Evolutionary conservation across 805 yeast genomes (phyloP).

Genomic region (Jamesozyma spencerorum): DNA sequence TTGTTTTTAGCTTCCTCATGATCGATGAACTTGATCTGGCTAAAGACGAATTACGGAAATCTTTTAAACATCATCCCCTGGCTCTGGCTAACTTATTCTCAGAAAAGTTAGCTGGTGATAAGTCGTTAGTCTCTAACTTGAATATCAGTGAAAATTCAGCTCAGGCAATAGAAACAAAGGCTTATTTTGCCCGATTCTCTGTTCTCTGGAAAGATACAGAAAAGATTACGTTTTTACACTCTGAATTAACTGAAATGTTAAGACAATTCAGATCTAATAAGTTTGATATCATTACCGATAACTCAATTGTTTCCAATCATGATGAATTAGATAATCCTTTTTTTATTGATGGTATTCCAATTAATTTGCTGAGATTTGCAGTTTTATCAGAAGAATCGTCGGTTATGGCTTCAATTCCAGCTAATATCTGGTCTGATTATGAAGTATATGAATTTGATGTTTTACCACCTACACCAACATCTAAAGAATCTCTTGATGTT

Average conservation of each 20-base stretch:
- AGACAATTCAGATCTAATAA: constrained; percentile 8
- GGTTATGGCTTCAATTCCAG: constrained; percentile 62
- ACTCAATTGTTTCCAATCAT: background rate
- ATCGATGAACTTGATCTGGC: constrained; percentile 39
- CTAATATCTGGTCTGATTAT: constrained; percentile 47
- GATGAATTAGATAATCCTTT: constrained; percentile 12
- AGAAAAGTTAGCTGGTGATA: constrained; percentile 22
- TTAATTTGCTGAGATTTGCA: constrained; percentile 56
- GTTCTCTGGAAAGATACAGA: constrained; percentile 44
- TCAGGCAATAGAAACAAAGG: constrained; percentile 37
- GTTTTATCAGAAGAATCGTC: constrained; percentile 62
- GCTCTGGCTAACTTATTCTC: constrained; percentile 27
- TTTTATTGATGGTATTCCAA: constrained; percentile 36
- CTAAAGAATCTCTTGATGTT: constrained; percentile 28
- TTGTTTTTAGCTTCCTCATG: constrained; percentile 51
- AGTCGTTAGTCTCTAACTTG: constrained; percentile 8
- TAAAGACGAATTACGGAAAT: constrained; percentile 35
- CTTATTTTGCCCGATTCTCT: constrained; percentile 50
- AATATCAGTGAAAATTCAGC: constrained; percentile 15
- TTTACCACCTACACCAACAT: constrained; percentile 48
- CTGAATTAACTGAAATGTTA: constrained; percentile 30
- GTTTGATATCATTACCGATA: background rate
- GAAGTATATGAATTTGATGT: constrained; percentile 65
- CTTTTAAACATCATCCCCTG: constrained; percentile 50
- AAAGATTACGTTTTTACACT: constrained; percentile 40